These are phyloP conservation scores for Elongisporangium prolatum DNA, from an alignment of 352 stramenopile genomes.

Conservation along the genomic window DNA sequence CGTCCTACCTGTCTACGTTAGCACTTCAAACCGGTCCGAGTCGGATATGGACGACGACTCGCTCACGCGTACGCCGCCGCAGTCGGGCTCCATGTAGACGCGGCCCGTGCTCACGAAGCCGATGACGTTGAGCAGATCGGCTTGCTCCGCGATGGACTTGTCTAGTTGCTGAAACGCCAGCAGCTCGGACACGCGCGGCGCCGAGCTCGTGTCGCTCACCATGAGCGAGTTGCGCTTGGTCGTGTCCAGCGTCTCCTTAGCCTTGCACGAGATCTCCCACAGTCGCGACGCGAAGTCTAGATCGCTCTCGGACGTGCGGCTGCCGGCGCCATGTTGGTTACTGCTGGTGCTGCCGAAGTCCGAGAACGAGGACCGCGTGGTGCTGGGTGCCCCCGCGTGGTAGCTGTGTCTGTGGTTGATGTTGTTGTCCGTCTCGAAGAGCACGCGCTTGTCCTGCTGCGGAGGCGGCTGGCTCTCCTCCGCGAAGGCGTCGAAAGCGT, in stretches of 20 bases:
- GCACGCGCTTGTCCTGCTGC: conserved; percentile 13
- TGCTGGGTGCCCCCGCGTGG: conserved; percentile 2
- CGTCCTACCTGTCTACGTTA: conserved; percentile 19
- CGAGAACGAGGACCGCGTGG: conserved; percentile 5
- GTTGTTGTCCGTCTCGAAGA: conserved; percentile 32
- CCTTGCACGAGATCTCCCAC: conserved; percentile 56
- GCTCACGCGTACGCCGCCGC: conserved; percentile 55
- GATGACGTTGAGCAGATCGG: conserved; percentile 71
- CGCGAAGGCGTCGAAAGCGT: conserved; percentile 29
- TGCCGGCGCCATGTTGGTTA: conserved; percentile 34
- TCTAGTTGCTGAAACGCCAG: conserved; percentile 62
- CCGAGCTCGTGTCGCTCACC: conserved; percentile 74
- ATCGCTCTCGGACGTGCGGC: background rate
- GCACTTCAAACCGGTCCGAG: conserved; percentile 61
- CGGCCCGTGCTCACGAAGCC: conserved; percentile 67
- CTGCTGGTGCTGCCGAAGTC: conserved; percentile 9
- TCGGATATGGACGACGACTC: conserved; percentile 49
- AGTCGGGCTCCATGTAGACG: conserved; percentile 67
- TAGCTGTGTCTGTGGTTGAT: conserved; percentile 3
- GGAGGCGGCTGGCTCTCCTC: conserved; percentile 8
- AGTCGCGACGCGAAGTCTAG: conserved; percentile 46
- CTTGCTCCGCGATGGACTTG: conserved; percentile 69
- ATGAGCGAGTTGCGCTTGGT: conserved; percentile 69
- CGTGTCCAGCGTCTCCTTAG: conserved; percentile 57
- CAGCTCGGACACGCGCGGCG: conserved; percentile 56